Base-by-base conservation (phyloP, 345 rosid genomes). In the Eutrema heterophyllum region DNA sequence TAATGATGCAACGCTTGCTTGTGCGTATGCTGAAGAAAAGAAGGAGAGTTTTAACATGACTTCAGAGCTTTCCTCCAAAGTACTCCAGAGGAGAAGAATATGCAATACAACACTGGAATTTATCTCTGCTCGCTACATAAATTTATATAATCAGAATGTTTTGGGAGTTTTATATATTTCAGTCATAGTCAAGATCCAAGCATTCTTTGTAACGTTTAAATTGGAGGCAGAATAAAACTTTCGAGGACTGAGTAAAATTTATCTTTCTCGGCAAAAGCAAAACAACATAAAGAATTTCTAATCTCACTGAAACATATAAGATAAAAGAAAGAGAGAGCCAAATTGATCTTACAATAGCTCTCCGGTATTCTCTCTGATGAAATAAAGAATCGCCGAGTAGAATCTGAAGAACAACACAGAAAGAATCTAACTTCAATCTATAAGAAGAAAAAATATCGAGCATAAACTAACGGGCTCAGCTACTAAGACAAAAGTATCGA, bases 1-100 rank as follows among this genome's bases (percentile, higher is more conserved):
- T 75, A 82, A 79, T 84, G 92, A 59, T 92, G 96, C 84, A 90
- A 75, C 3, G 90, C 99, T 84, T 90, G 94, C 86, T 89, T 96
- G 77, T 86, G 92, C 3, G 82, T 83, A 78, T 88, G 86, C 99
- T 96, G 76, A 55, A 26, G 46, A 52, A 53, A 65, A 45, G 32
- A 54, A 49, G 11, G 35, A 63, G 7, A 55, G 41, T 24, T 35
- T 38, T 26, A 38, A 63, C 30, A 63, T 29, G 3, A 54, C 2
- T 56, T 48, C n/a, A 41, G 0, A 58, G 13, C 27, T 54, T 30
- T 33, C 55, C 29, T 2, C 54, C 48, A 44, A 51, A 60, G 33
- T 61, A n/a, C 32, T 9, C 33, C 75, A 61, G 15, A 58, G 26
- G 2, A 43, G 10, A 56, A 9, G 24, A 68, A 21, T 32, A 45